Evolutionary conservation across 2,329 filamentous ascomycete species (phyloP).

Genomic region (Juglanconis oblonga): DNA sequence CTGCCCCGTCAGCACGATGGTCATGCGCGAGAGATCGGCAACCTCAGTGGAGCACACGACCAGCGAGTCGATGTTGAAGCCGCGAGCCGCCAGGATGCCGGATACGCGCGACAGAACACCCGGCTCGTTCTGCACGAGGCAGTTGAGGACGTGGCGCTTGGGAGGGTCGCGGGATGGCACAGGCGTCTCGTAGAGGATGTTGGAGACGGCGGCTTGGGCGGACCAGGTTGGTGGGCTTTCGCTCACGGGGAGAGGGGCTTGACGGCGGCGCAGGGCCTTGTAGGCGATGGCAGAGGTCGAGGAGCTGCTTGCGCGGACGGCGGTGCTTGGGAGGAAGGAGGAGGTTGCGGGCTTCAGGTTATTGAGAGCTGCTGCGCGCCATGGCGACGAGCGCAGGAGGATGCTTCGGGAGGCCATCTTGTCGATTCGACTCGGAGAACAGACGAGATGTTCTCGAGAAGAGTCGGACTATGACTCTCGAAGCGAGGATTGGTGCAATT

Average conservation of each 20-base stretch:
- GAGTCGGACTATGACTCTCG: conserved; percentile 13
- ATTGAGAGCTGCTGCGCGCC: conserved; percentile 22
- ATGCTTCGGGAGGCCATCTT: conserved; percentile 19
- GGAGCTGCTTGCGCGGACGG: conserved; percentile 47
- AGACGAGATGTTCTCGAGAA: conserved; percentile 6
- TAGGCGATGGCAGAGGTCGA: conserved; percentile 94
- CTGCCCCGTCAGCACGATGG: conserved; percentile 92
- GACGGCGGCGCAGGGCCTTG: conserved; percentile 91
- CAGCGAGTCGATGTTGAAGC: conserved; percentile 98
- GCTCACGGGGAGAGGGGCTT: conserved; percentile 77
- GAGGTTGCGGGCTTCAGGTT: conserved; percentile 24
- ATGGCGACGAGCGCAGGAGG: conserved; percentile 17
- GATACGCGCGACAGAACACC: conserved; percentile 95
- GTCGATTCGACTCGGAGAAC: conserved; percentile 15
- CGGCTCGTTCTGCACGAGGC: conserved; percentile 97
- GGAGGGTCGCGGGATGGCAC: conserved; percentile 77
- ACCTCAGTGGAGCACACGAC: conserved; percentile 98
- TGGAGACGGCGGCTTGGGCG: conserved; percentile 91
- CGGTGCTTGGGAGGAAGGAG: conserved; percentile 21
- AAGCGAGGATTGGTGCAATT: not conserved
- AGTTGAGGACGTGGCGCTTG: conserved; percentile 96
- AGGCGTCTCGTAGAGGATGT: conserved; percentile 98
- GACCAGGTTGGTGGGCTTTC: conserved; percentile 77
- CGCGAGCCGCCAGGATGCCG: conserved; percentile 89
- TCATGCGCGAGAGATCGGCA: conserved; percentile 96